Conservation (phyloP, 805 yeast species). For the Sugiyamaella lignohabitans region DNA sequence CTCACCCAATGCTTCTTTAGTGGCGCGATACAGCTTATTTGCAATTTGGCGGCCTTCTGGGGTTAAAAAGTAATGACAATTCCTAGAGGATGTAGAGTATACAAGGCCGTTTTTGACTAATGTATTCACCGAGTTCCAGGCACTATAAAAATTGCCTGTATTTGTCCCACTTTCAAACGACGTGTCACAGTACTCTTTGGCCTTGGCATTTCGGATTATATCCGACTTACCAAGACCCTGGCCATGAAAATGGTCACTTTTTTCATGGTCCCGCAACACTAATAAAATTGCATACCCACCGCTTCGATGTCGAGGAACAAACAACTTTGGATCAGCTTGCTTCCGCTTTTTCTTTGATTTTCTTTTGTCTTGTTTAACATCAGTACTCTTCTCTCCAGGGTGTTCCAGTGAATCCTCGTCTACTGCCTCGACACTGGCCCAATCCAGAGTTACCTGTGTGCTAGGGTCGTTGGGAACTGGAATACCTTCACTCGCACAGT, state of each 20-base stretch:
- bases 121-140: constrained; percentile 43
- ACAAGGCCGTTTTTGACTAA: constrained; percentile 58
- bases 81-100: constrained; percentile 36
- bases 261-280: constrained; percentile 40
- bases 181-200: constrained; percentile 33
- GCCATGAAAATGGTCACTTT: constrained; percentile 16
- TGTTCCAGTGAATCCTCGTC: constrained; percentile 11
- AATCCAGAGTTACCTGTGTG: constrained; percentile 5
- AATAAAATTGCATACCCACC: constrained; percentile 82
- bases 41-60: constrained; percentile 66
- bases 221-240: constrained; percentile 61
- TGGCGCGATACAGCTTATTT: constrained; percentile 44
- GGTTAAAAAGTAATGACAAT: constrained; percentile 48
- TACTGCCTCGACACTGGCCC: constrained; percentile 10
- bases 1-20: constrained; percentile 42
- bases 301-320: constrained; percentile 67
- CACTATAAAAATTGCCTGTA: constrained; percentile 18
- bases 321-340: constrained; percentile 33
- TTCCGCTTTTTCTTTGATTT: constrained; percentile 13
- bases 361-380: background rate
- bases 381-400: background rate
- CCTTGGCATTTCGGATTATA: constrained; percentile 44
- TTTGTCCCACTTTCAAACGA: constrained; percentile 25
- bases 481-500: constrained; percentile 53
- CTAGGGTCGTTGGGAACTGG: constrained; percentile 37